Percentiles rank a stretch among this genome's conserved stretches.
phyloP scores from a whole-genome alignment of 2,329 filamentous ascomycete species.

The Microsporum ferrugineum region DNA sequence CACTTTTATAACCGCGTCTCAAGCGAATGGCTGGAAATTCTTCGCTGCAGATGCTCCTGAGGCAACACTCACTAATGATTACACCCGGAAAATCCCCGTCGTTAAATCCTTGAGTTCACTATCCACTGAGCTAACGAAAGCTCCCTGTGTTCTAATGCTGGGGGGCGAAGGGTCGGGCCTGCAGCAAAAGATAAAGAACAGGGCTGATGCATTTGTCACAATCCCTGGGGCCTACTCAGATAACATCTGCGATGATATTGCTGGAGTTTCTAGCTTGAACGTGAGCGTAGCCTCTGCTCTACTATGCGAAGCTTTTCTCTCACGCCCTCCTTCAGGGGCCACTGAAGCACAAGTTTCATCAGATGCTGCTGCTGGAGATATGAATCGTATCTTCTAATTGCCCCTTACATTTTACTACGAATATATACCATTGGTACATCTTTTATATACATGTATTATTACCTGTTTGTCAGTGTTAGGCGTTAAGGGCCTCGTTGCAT shows the following conservation, averaged over 20 bases:
- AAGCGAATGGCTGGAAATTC: slow-evolving; percentile 64
- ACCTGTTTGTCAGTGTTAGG: background rate
- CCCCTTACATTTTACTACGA: background rate
- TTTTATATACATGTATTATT: background rate
- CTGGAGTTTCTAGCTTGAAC: slow-evolving; percentile 77
- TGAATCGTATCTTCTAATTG: background rate
- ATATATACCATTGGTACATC: background rate
- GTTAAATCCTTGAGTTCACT: slow-evolving; percentile 8
- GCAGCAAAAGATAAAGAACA: slow-evolving; percentile 49
- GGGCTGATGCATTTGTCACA: slow-evolving; percentile 52
- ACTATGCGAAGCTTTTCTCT: slow-evolving; percentile 40
- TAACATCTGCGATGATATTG: slow-evolving; percentile 25
- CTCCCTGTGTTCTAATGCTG: slow-evolving; percentile 68
- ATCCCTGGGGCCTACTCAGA: slow-evolving; percentile 46
- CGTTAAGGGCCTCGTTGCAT: background rate
- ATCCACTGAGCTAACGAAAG: slow-evolving; percentile 35
- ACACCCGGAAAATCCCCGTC: slow-evolving; percentile 24
- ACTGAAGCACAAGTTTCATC: background rate
- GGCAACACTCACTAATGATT: slow-evolving; percentile 19
- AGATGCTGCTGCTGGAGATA: background rate
- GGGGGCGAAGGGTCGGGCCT: slow-evolving; percentile 73
- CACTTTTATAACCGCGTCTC: slow-evolving; percentile 58
- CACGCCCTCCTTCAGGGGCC: slow-evolving; percentile 15
- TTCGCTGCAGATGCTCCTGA: slow-evolving; percentile 57
- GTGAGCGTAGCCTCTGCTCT: slow-evolving; percentile 80